These are phyloP conservation scores for Saitozyma podzolica DNA, from an alignment of 768 basidiomycete species.

Conservation along the genomic window DNA sequence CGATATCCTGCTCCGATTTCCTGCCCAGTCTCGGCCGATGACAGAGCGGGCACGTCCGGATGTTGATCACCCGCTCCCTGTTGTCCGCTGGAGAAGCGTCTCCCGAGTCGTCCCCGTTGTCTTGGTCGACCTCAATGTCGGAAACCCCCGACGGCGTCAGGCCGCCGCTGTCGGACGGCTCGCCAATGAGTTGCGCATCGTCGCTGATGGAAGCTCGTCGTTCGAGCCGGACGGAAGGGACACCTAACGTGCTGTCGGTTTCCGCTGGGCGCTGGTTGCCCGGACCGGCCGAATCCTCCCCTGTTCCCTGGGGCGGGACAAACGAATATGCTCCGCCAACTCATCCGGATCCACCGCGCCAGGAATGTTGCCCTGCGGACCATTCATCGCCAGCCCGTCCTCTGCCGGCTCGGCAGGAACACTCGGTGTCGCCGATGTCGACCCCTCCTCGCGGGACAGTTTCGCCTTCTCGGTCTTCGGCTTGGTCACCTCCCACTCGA, in stretches of 20 bases:
- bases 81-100: constrained; percentile 30
- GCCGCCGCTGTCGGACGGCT: neutral
- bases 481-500: constrained; percentile 79
- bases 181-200: neutral
- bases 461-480: constrained; percentile 70
- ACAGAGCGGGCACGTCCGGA: constrained; percentile 91
- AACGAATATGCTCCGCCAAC: constrained; percentile 54
- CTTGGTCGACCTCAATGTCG: constrained; percentile 20
- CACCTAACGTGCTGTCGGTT: constrained; percentile 6
- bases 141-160: constrained; percentile 14
- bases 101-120: constrained; percentile 34
- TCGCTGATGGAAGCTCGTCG: constrained; percentile 20
- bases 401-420: constrained; percentile 51
- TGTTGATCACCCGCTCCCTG: constrained; percentile 83
- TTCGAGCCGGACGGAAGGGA: constrained; percentile 32
- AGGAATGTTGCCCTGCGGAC: constrained; percentile 57
- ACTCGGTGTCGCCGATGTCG: constrained; percentile 49
- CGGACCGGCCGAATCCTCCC: constrained; percentile 18
- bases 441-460: constrained; percentile 6
- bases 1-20: constrained; percentile 88
- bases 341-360: constrained; percentile 58
- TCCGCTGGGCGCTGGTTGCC: constrained; percentile 29
- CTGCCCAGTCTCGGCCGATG: constrained; percentile 79
- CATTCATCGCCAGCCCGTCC: constrained; percentile 39
- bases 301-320: constrained; percentile 24